phyloP scores from a whole-genome alignment of 1,284 basidiomycete species.

The Leccinum griseonigrum region DNA sequence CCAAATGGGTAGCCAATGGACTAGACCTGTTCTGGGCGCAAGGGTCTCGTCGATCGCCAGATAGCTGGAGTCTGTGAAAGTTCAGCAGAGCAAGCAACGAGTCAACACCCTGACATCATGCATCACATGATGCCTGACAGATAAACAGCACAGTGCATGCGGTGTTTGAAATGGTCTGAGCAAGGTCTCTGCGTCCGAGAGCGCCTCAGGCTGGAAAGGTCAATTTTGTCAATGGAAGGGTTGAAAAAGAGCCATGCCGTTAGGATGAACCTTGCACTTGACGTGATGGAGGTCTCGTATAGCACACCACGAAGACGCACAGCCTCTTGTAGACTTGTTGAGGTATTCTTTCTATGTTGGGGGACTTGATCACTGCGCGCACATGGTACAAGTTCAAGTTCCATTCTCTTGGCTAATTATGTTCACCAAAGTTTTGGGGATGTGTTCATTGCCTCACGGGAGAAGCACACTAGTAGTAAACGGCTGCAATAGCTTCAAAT shows the following conservation, averaged over 20 bases:
- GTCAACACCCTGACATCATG: slow-evolving; percentile 7
- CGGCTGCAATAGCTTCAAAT: slow-evolving; percentile 1
- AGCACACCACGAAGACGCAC: background rate
- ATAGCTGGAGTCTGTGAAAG: slow-evolving; percentile 1
- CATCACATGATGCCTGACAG: background rate
- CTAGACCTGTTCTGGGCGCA: background rate
- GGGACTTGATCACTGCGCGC: slow-evolving; percentile 6
- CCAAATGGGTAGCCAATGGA: background rate
- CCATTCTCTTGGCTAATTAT: slow-evolving; percentile 14
- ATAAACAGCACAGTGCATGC: background rate
- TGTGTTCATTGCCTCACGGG: background rate
- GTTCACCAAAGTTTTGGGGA: background rate
- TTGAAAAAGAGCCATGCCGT: background rate
- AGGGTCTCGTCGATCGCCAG: background rate
- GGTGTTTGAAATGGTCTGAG: background rate
- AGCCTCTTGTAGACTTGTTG: slow-evolving; percentile 3
- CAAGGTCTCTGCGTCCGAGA: background rate
- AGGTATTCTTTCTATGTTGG: too few relatives aligned
- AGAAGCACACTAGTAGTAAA: background rate
- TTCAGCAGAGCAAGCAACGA: background rate
- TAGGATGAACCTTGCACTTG: slow-evolving; percentile 1
- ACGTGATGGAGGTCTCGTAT: background rate
- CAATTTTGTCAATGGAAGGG: background rate
- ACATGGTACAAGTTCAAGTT: slow-evolving; percentile 5
- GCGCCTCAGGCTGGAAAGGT: background rate